Evolutionary conservation across 2,329 filamentous ascomycete genomes (phyloP).

Genomic region (Emmonsiellopsis sp.): DNA sequence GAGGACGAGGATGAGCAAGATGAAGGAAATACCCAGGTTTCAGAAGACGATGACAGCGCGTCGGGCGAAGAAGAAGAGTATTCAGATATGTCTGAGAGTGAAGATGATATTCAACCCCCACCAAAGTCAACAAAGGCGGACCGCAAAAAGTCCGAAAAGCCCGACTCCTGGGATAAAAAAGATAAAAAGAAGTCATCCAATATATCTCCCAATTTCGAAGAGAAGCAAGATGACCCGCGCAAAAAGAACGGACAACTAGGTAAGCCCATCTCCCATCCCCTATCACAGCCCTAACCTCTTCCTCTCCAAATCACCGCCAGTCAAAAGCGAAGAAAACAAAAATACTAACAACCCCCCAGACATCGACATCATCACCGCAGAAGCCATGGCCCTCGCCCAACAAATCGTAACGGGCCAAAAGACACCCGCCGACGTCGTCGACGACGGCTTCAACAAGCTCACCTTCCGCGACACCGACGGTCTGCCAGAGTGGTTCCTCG

Average conservation of each 20-base stretch:
- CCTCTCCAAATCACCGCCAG: neutral
- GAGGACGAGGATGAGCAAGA: constrained; percentile 28
- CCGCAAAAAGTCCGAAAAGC: constrained; percentile 14
- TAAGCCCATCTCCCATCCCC: constrained; percentile 22
- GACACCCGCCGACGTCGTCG: constrained; percentile 67
- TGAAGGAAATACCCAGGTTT: neutral
- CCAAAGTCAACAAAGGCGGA: constrained; percentile 13
- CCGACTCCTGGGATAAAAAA: constrained; percentile 15
- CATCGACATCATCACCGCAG: constrained; percentile 98
- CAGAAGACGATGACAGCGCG: constrained; percentile 21
- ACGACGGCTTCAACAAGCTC: constrained; percentile 90
- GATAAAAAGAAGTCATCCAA: constrained; percentile 7
- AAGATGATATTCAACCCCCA: neutral
- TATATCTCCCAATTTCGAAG: constrained; percentile 27
- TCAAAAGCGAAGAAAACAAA: neutral
- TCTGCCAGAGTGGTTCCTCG: constrained; percentile 93
- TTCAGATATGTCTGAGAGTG: neutral
- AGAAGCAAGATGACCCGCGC: constrained; percentile 28
- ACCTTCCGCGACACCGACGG: constrained; percentile 85
- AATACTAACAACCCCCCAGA: constrained; percentile 39
- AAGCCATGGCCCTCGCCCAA: constrained; percentile 96
- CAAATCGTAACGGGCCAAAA: constrained; percentile 79
- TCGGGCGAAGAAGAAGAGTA: constrained; percentile 25
- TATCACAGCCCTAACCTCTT: neutral
- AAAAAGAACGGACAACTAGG: constrained; percentile 35